Percentiles rank a stretch among this genome's conserved stretches.
Conservation (phyloP, 306 rosid species). For the Trichosanthes cucumerina region DNA sequence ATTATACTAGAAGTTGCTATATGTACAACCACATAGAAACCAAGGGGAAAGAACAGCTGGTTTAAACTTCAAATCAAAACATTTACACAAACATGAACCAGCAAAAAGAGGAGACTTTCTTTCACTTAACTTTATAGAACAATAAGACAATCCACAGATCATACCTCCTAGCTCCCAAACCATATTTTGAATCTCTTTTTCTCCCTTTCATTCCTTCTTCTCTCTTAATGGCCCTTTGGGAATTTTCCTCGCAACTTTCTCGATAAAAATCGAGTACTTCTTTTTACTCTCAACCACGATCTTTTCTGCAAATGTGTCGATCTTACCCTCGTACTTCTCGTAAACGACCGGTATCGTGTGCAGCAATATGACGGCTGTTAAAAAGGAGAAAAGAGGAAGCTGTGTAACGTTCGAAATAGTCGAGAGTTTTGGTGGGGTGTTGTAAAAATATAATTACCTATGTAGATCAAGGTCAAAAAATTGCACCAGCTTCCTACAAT, state of each 20-base stretch:
- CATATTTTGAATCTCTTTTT: neutral
- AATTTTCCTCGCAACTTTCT: slow-evolving; percentile 60
- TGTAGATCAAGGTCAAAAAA: slow-evolving; percentile 85
- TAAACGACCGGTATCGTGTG: slow-evolving; percentile 66
- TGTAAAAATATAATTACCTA: slow-evolving; percentile 31
- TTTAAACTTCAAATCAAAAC: neutral
- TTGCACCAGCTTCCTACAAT: slow-evolving; percentile 57
- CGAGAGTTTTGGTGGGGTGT: neutral
- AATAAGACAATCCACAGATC: neutral
- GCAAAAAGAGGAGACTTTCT: neutral
- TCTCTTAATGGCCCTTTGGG: slow-evolving; percentile 41
- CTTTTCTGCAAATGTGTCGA: slow-evolving; percentile 64
- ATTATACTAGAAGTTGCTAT: neutral
- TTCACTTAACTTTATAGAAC: too few relatives aligned
- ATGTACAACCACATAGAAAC: neutral
- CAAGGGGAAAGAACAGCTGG: neutral
- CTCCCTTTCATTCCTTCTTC: slow-evolving; percentile 26
- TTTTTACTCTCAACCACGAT: slow-evolving; percentile 47
- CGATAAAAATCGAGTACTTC: slow-evolving; percentile 63
- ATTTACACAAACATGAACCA: neutral
- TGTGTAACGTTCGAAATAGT: neutral
- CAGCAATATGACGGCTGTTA: slow-evolving; percentile 64
- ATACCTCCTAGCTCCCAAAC: neutral
- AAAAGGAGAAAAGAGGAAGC: neutral
- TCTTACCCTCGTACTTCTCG: slow-evolving; percentile 57